phyloP scores from a whole-genome alignment of 176 grass and related monocot genomes.

The Hyparrhenia diplandra region DNA sequence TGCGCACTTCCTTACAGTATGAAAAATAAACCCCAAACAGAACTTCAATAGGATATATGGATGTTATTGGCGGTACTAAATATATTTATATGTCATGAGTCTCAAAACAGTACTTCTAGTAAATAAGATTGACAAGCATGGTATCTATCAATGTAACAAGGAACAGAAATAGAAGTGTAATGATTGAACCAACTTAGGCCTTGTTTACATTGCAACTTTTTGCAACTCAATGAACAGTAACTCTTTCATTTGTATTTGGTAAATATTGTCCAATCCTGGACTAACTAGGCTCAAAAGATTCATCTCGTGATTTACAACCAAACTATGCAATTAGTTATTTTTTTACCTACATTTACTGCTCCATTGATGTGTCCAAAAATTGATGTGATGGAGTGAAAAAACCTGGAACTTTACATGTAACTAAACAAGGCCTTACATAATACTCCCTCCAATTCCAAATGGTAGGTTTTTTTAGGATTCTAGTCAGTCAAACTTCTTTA shows the following conservation, averaged over 20 bases:
- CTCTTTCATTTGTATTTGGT: no score
- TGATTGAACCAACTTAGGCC: neutral
- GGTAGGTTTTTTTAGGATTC: neutral
- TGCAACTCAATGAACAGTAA: no score
- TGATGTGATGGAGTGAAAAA: no score
- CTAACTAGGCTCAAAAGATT: no score
- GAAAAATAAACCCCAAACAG: constrained; percentile 16
- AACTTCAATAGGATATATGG: neutral
- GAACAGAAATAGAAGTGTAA: neutral
- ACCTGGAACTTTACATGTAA: no score
- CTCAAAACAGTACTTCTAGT: constrained; percentile 7
- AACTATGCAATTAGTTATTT: no score
- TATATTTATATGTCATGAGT: constrained; percentile 9
- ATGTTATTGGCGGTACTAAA: neutral
- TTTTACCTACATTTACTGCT: no score
- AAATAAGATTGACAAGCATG: neutral
- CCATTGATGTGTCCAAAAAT: no score
- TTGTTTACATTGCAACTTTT: no score
- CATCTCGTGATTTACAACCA: no score
- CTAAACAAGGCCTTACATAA: no score
- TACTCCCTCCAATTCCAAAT: neutral
- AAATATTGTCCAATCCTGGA: no score
- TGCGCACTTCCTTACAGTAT: neutral
- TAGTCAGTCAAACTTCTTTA: neutral
- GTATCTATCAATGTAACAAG: neutral